phyloP scores from a whole-genome alignment of 306 rosid genomes.

The Vicia faba region DNA sequence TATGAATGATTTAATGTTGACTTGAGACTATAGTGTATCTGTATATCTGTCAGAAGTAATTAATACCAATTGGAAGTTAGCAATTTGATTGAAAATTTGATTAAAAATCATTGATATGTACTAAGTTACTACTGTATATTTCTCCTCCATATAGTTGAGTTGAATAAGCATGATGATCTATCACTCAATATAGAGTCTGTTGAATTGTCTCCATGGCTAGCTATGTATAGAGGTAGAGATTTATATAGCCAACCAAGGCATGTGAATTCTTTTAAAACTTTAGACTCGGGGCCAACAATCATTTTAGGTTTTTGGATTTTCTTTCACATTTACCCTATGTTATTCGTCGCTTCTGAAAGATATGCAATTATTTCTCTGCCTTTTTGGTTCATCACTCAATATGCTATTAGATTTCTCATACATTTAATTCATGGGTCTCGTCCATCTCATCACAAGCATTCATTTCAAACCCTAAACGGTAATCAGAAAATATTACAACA shows the following conservation, averaged over 20 bases:
- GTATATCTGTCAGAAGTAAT: too few relatives aligned
- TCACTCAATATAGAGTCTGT: conserved; percentile 2
- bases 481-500: too few relatives aligned
- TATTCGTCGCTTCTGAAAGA: conserved; percentile 22
- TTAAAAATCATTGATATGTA: too few relatives aligned
- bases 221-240: conserved; percentile 1
- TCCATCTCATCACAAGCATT: neutral
- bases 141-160: neutral
- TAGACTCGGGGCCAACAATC: conserved; percentile 36
- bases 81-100: neutral
- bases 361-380: conserved; percentile 10
- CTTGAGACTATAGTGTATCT: too few relatives aligned
- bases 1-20: too few relatives aligned
- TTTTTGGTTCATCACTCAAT: neutral
- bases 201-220: neutral
- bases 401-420: too few relatives aligned
- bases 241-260: conserved; percentile 40
- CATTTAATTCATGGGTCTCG: too few relatives aligned
- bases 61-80: too few relatives aligned
- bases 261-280: conserved; percentile 42
- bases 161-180: too few relatives aligned
- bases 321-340: conserved; percentile 2
- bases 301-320: conserved; percentile 41
- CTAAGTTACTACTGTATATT: neutral
- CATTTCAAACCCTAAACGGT: too few relatives aligned